These are phyloP conservation scores for Hypocrella siamensis DNA, from an alignment of 2,329 filamentous ascomycete species.

Conservation along the genomic window DNA sequence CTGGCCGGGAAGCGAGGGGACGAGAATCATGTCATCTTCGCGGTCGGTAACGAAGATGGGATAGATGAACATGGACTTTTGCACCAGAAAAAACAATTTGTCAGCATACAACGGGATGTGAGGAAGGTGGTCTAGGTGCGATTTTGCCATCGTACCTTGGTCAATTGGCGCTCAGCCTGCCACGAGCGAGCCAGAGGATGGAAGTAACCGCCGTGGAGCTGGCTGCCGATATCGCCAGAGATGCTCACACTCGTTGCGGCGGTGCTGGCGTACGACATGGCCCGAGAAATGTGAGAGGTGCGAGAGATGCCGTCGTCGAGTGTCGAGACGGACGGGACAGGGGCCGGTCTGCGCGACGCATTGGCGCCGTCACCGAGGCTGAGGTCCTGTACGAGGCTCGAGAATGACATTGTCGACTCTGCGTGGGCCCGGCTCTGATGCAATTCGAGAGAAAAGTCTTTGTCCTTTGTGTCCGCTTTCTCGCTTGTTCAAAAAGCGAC, in stretches of 20 bases:
- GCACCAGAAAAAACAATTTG: background rate
- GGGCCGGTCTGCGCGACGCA: constrained; percentile 27
- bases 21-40: constrained; percentile 79
- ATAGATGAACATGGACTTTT: constrained; percentile 93
- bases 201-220: constrained; percentile 70
- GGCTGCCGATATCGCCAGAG: constrained; percentile 62
- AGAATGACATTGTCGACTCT: constrained; percentile 45
- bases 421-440: too few relatives aligned
- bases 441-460: too few relatives aligned
- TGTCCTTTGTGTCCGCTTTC: background rate
- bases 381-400: constrained; percentile 49
- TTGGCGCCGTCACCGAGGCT: constrained; percentile 38
- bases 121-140: background rate
- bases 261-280: constrained; percentile 52
- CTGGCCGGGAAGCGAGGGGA: constrained; percentile 84
- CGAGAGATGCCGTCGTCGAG: constrained; percentile 42
- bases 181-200: constrained; percentile 66
- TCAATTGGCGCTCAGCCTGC: constrained; percentile 74
- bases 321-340: constrained; percentile 34
- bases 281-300: constrained; percentile 44
- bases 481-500: too few relatives aligned
- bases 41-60: constrained; percentile 92
- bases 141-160: constrained; percentile 41
- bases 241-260: constrained; percentile 55
- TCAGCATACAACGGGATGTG: too few relatives aligned